Percentiles rank a stretch among this genome's conserved stretches.
Evolutionary conservation across 1,284 basidiomycete species (phyloP).

Genomic region (Phylloporus sp.): DNA sequence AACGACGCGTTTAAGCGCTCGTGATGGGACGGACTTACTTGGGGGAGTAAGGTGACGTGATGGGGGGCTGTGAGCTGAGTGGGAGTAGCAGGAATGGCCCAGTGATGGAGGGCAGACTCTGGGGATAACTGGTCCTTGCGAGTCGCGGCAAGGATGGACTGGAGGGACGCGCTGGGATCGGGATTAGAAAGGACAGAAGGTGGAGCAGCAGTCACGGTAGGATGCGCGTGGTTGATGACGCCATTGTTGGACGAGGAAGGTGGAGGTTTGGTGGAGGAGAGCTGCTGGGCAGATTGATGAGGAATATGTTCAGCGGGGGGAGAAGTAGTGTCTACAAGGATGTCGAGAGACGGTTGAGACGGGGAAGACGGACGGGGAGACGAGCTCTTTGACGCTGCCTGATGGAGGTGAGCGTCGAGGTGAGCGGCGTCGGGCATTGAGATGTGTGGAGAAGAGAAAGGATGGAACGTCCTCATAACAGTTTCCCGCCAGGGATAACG

Average conservation of each 20-base stretch:
- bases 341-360: slow-evolving; percentile 41
- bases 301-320: slow-evolving; percentile 31
- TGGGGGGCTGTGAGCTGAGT: slow-evolving; percentile 34
- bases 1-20: slow-evolving; percentile 38
- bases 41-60: slow-evolving; percentile 33
- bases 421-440: slow-evolving; percentile 48
- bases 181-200: slow-evolving; percentile 45
- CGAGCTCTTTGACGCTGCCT: slow-evolving; percentile 40
- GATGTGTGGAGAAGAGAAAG: slow-evolving; percentile 47
- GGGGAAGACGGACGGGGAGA: slow-evolving; percentile 45
- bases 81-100: slow-evolving; percentile 40
- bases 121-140: slow-evolving; percentile 45
- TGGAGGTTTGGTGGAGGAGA: slow-evolving; percentile 28
- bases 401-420: slow-evolving; percentile 42
- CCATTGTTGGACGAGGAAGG: slow-evolving; percentile 30
- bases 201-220: slow-evolving; percentile 38
- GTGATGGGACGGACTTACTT: slow-evolving; percentile 32
- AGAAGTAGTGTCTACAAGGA: slow-evolving; percentile 45
- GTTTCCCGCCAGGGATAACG: slow-evolving; percentile 44
- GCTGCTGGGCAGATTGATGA: slow-evolving; percentile 32
- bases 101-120: slow-evolving; percentile 45
- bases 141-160: slow-evolving; percentile 61
- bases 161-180: slow-evolving; percentile 62
- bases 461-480: slow-evolving; percentile 46
- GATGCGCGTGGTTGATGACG: slow-evolving; percentile 37